phyloP scores from a whole-genome alignment of 495 filamentous ascomycete genomes.

The Clohesyomyces aquaticus region DNA sequence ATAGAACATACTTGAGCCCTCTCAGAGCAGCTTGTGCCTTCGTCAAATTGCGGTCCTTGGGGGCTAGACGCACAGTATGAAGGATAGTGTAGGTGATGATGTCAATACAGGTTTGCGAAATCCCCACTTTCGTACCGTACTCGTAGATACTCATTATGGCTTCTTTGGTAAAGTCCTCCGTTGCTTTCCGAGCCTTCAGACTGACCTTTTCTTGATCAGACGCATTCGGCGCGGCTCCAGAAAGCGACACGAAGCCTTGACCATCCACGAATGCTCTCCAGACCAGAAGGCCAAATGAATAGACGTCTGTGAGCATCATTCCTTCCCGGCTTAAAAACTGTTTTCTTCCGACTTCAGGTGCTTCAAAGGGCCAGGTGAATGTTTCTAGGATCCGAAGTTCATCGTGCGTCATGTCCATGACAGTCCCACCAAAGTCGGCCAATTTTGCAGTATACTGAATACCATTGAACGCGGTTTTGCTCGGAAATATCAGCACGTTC shows the following conservation, averaged over 20 bases:
- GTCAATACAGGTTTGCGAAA: background rate
- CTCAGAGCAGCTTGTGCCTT: slow-evolving; percentile 8
- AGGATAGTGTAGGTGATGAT: slow-evolving; percentile 6
- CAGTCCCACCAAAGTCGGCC: slow-evolving; percentile 8
- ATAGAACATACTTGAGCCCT: background rate
- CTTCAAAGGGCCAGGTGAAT: slow-evolving; percentile 7
- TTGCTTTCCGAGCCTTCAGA: background rate
- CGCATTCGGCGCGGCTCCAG: background rate
- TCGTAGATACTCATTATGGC: background rate
- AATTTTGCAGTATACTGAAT: slow-evolving; percentile 5
- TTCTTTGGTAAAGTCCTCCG: background rate
- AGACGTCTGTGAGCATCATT: slow-evolving; percentile 9
- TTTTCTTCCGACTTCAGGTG: background rate
- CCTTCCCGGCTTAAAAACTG: background rate
- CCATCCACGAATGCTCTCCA: slow-evolving; percentile 7
- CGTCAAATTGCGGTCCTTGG: background rate
- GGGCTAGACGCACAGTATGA: background rate
- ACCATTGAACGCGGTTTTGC: background rate
- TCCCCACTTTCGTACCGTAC: background rate
- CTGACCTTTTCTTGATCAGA: background rate
- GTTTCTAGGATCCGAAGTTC: background rate
- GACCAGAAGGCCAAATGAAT: slow-evolving; percentile 8
- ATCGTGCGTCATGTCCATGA: slow-evolving; percentile 1
- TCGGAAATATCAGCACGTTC: slow-evolving; percentile 15
- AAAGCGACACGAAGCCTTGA: background rate